phyloP scores from a whole-genome alignment of 1,284 basidiomycete genomes.

The Coniferiporia weirii region DNA sequence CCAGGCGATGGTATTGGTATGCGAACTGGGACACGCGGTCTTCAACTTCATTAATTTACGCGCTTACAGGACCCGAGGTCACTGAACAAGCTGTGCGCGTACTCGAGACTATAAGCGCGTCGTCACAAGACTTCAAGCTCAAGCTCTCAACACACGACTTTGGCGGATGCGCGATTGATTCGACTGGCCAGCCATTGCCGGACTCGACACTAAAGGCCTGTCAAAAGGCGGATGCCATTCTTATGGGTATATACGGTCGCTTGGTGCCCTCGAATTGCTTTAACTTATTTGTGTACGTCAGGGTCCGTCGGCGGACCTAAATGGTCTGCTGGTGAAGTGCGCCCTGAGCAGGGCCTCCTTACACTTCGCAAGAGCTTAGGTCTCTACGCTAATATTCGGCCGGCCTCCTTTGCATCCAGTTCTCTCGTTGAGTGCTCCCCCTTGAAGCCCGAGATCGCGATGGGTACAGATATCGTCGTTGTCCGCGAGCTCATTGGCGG shows the following conservation, averaged over 20 bases:
- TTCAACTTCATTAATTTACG: conserved; percentile 13
- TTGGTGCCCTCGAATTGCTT: conserved; percentile 8
- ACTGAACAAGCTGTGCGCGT: conserved; percentile 86
- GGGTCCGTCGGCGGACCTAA: conserved; percentile 97
- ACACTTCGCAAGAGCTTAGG: conserved; percentile 90
- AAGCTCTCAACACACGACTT: conserved; percentile 78
- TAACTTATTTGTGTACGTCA: conserved; percentile 27
- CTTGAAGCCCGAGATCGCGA: conserved; percentile 82
- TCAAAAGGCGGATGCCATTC: conserved; percentile 84
- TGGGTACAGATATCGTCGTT: conserved; percentile 89
- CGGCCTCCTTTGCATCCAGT: conserved; percentile 91
- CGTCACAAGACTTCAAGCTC: conserved; percentile 62
- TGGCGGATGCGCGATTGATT: conserved; percentile 93
- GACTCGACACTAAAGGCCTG: conserved; percentile 83
- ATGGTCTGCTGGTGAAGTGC: conserved; percentile 92
- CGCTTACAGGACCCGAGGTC: conserved; percentile 80
- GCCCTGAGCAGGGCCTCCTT: conserved; percentile 94
- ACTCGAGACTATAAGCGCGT: conserved; percentile 68
- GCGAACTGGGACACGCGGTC: conserved; percentile 20
- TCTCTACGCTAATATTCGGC: conserved; percentile 97
- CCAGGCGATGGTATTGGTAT: conserved; percentile 96
- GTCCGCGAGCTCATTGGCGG: conserved; percentile 94
- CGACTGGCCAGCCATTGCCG: conserved; percentile 79
- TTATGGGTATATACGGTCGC: conserved; percentile 61
- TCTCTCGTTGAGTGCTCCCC: conserved; percentile 89